These are phyloP conservation scores for Monascus ruber DNA, from an alignment of 2,329 filamentous ascomycete species.

Conservation along the genomic window DNA sequence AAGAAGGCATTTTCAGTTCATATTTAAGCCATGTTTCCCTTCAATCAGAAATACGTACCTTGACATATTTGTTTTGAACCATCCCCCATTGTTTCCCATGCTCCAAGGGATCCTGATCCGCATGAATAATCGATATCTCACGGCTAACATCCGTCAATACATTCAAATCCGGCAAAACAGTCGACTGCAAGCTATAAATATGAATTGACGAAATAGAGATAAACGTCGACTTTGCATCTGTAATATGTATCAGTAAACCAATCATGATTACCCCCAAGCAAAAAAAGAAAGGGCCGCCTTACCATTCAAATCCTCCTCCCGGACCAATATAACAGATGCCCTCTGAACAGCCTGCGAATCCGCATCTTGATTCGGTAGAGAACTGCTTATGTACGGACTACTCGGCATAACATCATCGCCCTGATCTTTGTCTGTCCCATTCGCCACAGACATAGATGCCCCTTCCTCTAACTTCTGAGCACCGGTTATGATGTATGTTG, in stretches of 20 bases:
- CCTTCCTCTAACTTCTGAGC: conserved; percentile 38
- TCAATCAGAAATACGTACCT: conserved; percentile 23
- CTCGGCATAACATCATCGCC: conserved; percentile 54
- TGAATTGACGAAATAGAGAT: conserved; percentile 68
- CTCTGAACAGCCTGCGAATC: conserved; percentile 42
- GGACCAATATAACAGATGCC: conserved; percentile 53
- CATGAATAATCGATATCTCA: conserved; percentile 47
- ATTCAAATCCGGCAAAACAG: conserved; percentile 60
- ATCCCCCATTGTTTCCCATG: conserved; percentile 55
- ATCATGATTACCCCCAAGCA: not conserved
- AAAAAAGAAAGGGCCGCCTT: conserved; percentile 8
- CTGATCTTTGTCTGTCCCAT: conserved; percentile 40
- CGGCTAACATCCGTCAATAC: conserved; percentile 58
- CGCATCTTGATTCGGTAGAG: conserved; percentile 44
- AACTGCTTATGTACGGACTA: conserved; percentile 57
- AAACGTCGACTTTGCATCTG: conserved; percentile 58
- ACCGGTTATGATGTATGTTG: conserved; percentile 82
- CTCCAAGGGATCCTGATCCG: conserved; percentile 48
- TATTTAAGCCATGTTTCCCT: too few species aligned
- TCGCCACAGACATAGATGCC: conserved; percentile 14
- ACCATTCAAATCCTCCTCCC: conserved; percentile 64
- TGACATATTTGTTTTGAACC: conserved; percentile 62
- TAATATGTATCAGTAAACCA: not conserved
- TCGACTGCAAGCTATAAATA: conserved; percentile 71
- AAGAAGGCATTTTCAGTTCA: not conserved